Evolutionary conservation across 2,329 filamentous ascomycete genomes (phyloP).

Genomic region (Phialemoniopsis sp.): DNA sequence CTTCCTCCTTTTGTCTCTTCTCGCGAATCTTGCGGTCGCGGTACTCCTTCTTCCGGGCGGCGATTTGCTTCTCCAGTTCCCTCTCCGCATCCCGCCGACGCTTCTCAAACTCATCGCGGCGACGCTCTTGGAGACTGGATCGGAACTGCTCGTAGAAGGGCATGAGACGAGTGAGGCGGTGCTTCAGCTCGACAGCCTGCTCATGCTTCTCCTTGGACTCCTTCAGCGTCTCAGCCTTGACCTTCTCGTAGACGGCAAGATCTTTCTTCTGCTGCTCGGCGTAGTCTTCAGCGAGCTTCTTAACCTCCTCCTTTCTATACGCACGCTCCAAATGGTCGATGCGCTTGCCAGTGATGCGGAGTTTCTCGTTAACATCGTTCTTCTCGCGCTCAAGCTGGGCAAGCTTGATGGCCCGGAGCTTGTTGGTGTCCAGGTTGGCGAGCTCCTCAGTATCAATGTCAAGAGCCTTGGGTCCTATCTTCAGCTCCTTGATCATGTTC

Average conservation of each 20-base stretch:
- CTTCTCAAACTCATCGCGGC: constrained; percentile 94
- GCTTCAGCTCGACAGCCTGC: constrained; percentile 88
- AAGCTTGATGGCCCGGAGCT: constrained; percentile 90
- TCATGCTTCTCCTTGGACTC: constrained; percentile 86
- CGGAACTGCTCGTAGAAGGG: constrained; percentile 82
- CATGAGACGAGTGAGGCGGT: constrained; percentile 82
- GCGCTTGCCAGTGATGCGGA: constrained; percentile 89
- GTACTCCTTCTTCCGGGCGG: constrained; percentile 80
- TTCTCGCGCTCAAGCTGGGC: constrained; percentile 97
- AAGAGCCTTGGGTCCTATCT: constrained; percentile 74
- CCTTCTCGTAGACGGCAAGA: constrained; percentile 72
- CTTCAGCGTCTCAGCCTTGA: constrained; percentile 71
- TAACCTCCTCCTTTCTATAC: constrained; percentile 90
- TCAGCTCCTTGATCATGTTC: constrained; percentile 87
- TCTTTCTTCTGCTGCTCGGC: constrained; percentile 77
- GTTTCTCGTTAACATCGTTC: constrained; percentile 88
- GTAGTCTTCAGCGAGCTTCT: constrained; percentile 86
- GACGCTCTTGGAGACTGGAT: constrained; percentile 75
- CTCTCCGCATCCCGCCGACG: constrained; percentile 86
- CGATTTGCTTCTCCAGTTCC: constrained; percentile 90
- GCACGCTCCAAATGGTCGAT: constrained; percentile 97
- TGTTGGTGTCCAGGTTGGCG: constrained; percentile 82
- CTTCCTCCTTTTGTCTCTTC: constrained; percentile 79
- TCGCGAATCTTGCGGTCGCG: constrained; percentile 79
- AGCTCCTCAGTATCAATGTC: constrained; percentile 77